Evolutionary conservation across 2,329 filamentous ascomycete genomes (phyloP).

Genomic region (Atkinsonella hypoxylon): DNA sequence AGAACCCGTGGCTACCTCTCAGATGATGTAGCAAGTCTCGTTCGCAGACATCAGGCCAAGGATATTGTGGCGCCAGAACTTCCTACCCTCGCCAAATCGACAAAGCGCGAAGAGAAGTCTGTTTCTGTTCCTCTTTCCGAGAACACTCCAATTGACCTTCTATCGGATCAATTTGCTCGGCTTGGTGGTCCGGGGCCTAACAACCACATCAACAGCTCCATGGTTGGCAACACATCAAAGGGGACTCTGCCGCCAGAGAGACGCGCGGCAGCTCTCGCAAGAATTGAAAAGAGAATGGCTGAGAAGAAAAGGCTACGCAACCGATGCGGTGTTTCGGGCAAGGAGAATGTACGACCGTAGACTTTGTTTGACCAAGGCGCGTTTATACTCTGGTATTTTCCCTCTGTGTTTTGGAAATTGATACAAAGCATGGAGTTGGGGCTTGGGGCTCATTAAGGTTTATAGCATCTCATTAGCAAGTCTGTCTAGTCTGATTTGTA

Average conservation of each 20-base stretch:
- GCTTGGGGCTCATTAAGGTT: neutral
- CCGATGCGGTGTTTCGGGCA: constrained; percentile 23
- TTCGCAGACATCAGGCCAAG: constrained; percentile 16
- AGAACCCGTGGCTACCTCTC: constrained; percentile 25
- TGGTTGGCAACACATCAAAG: constrained; percentile 27
- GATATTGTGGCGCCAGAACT: constrained; percentile 16
- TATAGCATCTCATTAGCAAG: neutral
- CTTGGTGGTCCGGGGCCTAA: constrained; percentile 28
- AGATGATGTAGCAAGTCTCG: constrained; percentile 19
- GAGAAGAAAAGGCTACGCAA: constrained; percentile 31
- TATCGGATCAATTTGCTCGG: constrained; percentile 32
- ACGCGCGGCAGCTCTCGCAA: constrained; percentile 40
- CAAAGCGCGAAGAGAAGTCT: constrained; percentile 10
- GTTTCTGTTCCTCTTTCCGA: constrained; percentile 4
- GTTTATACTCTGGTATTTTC: neutral
- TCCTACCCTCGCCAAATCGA: constrained; percentile 14
- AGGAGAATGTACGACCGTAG: constrained; percentile 39
- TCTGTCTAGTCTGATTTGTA: neutral
- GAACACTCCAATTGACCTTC: constrained; percentile 29
- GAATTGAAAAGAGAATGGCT: constrained; percentile 41
- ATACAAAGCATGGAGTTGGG: constrained; percentile 14
- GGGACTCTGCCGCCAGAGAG: constrained; percentile 37
- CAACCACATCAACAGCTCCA: constrained; percentile 14
- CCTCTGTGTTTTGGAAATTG: neutral
- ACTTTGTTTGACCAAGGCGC: neutral